Evolutionary conservation across 2,329 filamentous ascomycete species (phyloP), one percentile per base, ranked within the genome.

Genomic region (Aspergillus pseudoterreus): DNA sequence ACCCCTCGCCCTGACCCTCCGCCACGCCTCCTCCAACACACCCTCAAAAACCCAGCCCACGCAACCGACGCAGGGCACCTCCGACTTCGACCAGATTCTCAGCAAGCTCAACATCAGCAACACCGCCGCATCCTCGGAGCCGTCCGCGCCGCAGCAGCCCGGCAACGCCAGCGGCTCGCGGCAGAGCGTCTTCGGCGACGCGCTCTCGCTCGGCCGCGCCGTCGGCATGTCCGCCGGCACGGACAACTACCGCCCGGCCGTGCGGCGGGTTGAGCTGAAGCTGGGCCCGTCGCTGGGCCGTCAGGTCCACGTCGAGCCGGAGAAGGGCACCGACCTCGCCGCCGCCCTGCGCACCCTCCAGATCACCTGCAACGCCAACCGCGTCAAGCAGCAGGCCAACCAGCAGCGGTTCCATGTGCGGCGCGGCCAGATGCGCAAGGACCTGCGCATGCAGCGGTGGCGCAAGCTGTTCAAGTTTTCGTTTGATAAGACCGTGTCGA

Each of bases 401-500:
- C 50, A 50, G 6, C 74, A 77, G 60, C 68, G 63, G 56, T 74
- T 65, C 50, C 72, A 77, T 62, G 63, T 75, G 22, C 57, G 75
- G 22, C 68, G 66, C 51, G 75, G 74, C 35, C 68, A 71, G 68
- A 50, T 63, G 60, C 65, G 57, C 46, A 77, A 77, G 70, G 59
- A 71, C 49, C 35, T 69, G 55, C 63, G 64, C 50, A 67, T 64
- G 49, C 45, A 59, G 50, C 60, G 74, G 51, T 77, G 74, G 75
- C 69, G 71, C 60, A 70, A 63, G 52, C 52, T 75, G 61, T 77
- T 77, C 54, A 71, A 69, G 57, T 70, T 67, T 45, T 74, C 72
- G 11, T 77, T 76, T 57, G 53, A 68, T 50, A 58, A 66, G 41
- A 75, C 74, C 50, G 70, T 75, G 53, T 57, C 50, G 39, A 69